Conservation (phyloP, 768 basidiomycete species). For the Psilocybe cyanescens region DNA sequence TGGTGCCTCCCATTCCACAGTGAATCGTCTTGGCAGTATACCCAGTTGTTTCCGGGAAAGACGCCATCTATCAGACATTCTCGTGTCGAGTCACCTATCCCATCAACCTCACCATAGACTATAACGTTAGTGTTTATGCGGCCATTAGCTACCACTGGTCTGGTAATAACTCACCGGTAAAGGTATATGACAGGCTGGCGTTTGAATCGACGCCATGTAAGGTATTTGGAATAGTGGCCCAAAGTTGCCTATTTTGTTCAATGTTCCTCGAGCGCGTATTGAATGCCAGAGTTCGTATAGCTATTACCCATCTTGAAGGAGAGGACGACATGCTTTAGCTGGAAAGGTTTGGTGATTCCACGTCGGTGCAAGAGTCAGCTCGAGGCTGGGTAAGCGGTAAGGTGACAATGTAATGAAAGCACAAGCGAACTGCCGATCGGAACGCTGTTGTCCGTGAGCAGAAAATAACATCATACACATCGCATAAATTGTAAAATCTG, state of each 20-base stretch:
- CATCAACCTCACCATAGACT: neutral
- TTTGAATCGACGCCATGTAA: neutral
- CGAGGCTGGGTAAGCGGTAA: too few relatives aligned
- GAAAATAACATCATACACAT: too few relatives aligned
- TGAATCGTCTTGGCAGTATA: neutral
- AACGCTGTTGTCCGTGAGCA: too few relatives aligned
- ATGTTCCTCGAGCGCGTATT: neutral
- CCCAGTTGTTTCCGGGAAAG: slow-evolving; percentile 8
- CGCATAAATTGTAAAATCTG: too few relatives aligned
- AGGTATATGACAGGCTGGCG: slow-evolving; percentile 5
- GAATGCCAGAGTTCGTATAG: slow-evolving; percentile 6
- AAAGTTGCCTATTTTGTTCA: slow-evolving; percentile 4
- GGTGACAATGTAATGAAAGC: too few relatives aligned
- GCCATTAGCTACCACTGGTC: neutral
- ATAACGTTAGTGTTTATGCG: neutral
- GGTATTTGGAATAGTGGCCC: slow-evolving; percentile 7
- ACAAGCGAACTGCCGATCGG: too few relatives aligned
- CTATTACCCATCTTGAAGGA: slow-evolving; percentile 3
- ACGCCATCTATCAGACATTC: neutral
- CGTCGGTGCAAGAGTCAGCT: too few relatives aligned
- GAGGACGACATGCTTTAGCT: neutral
- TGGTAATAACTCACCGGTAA: slow-evolving; percentile 6
- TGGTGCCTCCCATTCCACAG: slow-evolving; percentile 10
- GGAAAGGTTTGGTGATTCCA: too few relatives aligned
- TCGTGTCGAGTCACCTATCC: neutral